These are phyloP conservation scores for Aureobasidium sp. DNA, from an alignment of 2,329 filamentous ascomycete genomes.

Conservation along the genomic window DNA sequence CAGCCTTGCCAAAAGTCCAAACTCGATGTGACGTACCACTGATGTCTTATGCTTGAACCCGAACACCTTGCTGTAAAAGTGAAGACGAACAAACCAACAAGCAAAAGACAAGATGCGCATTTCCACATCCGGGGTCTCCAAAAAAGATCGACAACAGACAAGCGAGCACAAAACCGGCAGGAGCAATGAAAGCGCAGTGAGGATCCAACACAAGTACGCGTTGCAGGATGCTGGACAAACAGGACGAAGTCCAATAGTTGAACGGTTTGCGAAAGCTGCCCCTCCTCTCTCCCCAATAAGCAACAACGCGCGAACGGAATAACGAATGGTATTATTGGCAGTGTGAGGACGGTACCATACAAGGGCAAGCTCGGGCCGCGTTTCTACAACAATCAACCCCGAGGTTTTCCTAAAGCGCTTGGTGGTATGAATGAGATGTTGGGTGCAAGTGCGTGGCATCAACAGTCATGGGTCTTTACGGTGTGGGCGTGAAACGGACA, in stretches of 20 bases:
- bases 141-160: neutral
- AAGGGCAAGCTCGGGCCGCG: neutral
- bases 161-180: neutral
- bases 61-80: neutral
- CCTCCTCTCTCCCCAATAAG: conserved; percentile 4
- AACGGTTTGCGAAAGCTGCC: neutral
- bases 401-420: neutral
- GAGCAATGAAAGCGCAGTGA: neutral
- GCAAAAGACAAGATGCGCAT: neutral
- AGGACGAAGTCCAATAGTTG: conserved; percentile 4
- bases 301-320: neutral
- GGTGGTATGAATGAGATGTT: neutral
- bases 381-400: neutral
- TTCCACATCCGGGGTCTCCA: neutral
- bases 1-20: neutral
- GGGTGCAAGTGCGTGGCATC: neutral
- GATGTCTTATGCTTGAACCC: neutral
- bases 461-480: neutral
- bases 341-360: neutral
- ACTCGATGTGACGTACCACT: neutral
- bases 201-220: neutral
- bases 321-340: conserved; percentile 6
- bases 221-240: neutral
- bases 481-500: conserved; percentile 6
- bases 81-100: neutral